phyloP scores from a whole-genome alignment of 441 rosid genomes.

The Gossypium lobatum region DNA sequence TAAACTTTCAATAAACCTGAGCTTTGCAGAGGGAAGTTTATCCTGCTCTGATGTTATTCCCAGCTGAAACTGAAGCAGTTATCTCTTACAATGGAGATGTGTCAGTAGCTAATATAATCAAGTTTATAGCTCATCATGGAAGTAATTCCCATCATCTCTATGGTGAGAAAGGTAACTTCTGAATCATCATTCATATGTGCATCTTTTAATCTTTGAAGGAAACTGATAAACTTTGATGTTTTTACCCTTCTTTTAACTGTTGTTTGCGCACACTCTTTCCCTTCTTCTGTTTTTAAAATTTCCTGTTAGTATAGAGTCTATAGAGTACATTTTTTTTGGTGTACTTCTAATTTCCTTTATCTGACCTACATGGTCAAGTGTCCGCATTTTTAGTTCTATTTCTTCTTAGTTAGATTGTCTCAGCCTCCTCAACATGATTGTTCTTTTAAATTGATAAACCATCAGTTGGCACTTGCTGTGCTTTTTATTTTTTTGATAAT shows the following conservation, averaged over 20 bases:
- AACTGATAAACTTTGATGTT: neutral
- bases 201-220: neutral
- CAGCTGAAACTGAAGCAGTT: conserved; percentile 59
- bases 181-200: neutral
- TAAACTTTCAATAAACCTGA: conserved; percentile 12
- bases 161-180: conserved; percentile 42
- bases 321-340: neutral
- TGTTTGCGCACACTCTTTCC: neutral
- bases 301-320: neutral
- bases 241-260: neutral
- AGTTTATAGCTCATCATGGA: conserved; percentile 67
- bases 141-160: conserved; percentile 48
- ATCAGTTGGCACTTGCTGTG: neutral
- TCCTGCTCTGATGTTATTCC: conserved; percentile 80
- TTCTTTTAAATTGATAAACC: neutral
- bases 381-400: neutral
- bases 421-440: neutral
- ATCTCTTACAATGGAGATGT: conserved; percentile 64
- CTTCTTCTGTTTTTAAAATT: neutral
- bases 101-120: conserved; percentile 58
- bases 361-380: neutral
- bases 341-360: neutral
- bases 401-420: neutral
- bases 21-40: conserved; percentile 72
- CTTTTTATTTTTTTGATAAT: no score